Evolutionary conservation across 2,329 filamentous ascomycete species (phyloP), one percentile per base, ranked within the genome.

Genomic region (Pseudogymnoascus sp.): DNA sequence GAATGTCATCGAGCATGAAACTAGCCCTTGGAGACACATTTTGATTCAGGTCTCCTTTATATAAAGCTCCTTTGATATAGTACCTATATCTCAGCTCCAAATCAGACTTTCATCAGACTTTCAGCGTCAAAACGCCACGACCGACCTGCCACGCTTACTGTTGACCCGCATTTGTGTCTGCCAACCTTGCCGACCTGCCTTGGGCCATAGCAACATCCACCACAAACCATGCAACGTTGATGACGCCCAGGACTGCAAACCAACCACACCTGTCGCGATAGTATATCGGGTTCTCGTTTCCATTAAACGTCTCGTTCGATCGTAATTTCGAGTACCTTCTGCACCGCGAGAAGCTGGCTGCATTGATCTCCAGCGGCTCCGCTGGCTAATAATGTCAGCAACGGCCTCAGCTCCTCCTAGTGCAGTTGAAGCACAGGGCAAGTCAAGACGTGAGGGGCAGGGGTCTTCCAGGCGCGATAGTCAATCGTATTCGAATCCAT

Each of bases 401-500:
- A 60, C 63, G 21, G 61, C 64, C 38, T 66, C 64, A 55, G 49
- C 63, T 41, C 41, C 64, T 39, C 61, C 64, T 29, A 65, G 67
- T 58, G 65, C 67, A 33, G 63, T 71, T 37, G 69, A 72, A 58
- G 66, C 70, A 60, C 67, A 31, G 38, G 43, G 61, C 43, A 59
- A 41, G 62, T 67, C 69, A 49, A 65, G 69, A 65, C 67, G 69
- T 60, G 61, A 55, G 49, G 49, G 29, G 49, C 49, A 55, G 29
- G 49, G 49, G n/a, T 55, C 38, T 26, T 60, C 58, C 58, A 39
- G 58, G 58, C 58, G 58, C 58, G 58, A 60, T 14, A 31, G 64
- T 65, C 69, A 69, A 66, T 68, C 69, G 11, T 65, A 70, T 31
- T 65, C 69, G 8, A 65, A 64, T 26, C 66, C 71, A n/a, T 64